These are phyloP conservation scores for Trametes versicolor DNA, from an alignment of 1,284 basidiomycete genomes.

Conservation along the genomic window DNA sequence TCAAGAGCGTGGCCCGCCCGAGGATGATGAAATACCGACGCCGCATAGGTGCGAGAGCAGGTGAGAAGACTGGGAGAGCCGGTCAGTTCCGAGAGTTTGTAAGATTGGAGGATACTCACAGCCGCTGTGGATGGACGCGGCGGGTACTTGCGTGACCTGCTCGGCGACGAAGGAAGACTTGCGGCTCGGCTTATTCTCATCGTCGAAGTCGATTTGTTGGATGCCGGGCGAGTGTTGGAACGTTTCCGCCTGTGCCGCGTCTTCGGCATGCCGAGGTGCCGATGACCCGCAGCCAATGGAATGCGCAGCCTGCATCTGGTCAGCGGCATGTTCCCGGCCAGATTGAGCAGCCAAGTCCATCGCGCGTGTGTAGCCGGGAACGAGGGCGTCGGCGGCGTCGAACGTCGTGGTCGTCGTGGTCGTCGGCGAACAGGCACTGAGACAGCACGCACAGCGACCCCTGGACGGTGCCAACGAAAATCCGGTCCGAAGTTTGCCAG, in stretches of 20 bases:
- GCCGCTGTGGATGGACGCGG: conserved; percentile 11
- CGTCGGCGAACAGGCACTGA: conserved; percentile 12
- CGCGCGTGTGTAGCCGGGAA: not conserved
- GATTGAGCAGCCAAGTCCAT: conserved; percentile 27
- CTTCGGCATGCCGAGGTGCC: conserved; percentile 35
- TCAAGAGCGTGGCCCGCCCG: conserved; percentile 35
- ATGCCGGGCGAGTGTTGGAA: conserved; percentile 30
- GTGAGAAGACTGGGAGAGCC: conserved; percentile 37
- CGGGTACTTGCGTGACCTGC: conserved; percentile 10
- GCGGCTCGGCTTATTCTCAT: conserved; percentile 25
- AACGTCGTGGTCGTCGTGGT: conserved; percentile 9
- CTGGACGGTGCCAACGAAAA: not conserved
- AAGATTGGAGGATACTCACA: conserved; percentile 23
- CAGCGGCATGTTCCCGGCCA: conserved; percentile 32
- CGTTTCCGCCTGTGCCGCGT: conserved; percentile 27
- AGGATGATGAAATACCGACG: conserved; percentile 37
- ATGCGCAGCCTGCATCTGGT: conserved; percentile 27
- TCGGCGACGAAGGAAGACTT: conserved; percentile 33
- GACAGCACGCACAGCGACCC: conserved; percentile 1
- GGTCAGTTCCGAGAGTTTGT: conserved; percentile 4
- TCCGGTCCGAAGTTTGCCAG: conserved; percentile 17
- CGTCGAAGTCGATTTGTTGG: conserved; percentile 22
- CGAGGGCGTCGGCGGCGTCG: conserved; percentile 11
- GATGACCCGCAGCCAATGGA: conserved; percentile 31
- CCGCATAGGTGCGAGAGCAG: conserved; percentile 34